Base-by-base conservation (phyloP, 495 filamentous ascomycete species). In the Aspergillus kassunensis region DNA sequence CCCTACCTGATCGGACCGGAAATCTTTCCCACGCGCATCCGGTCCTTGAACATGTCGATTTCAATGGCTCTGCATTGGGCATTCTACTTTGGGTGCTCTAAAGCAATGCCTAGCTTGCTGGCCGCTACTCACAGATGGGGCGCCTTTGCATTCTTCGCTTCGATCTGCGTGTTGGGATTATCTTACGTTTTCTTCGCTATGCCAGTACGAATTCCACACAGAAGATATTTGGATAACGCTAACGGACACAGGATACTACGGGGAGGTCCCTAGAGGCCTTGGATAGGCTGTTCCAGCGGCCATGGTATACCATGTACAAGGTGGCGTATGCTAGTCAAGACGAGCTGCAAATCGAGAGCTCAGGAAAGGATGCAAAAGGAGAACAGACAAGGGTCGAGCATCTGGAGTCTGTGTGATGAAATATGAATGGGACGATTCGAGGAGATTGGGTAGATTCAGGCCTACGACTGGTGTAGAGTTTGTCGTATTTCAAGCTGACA, bases 1-100 rank as follows among this genome's bases (percentile, higher is more conserved):
- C 84, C 82, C 44, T 87, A 85, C 53, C 71, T 87, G 4, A 71
- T 87, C 46, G 82, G 79, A 40, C 75, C 83, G 0, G 84, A 88
- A 63, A 75, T 87, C 24, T 88, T 81, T 58, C 84, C 84, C 2
- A 66, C 83, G 15, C 59, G 53, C 25, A 65, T 66, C 23, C 55
- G 65, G 3, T 53, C 63, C 0, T 52, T 68, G 31, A 55, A 57
- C 23, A 52, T 60, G 4, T 4, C 30, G 9, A 33, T 11, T 2
- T 6, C 4, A 3, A 33, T 33, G 30, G 30, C 58, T 6, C 10
- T 33, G 30, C 30, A 33, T n/a, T 33, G 30, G 30, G 4, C 10
- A 6, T 33, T 33, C 12, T 11, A 33, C 4, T 33, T 33, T 33
- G 24, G 81, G 16, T 80, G 80, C 58, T 70, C 79, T 5, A 57